Evolutionary conservation across 495 filamentous ascomycete genomes (phyloP).

Genomic region (Chaetomium tenue): DNA sequence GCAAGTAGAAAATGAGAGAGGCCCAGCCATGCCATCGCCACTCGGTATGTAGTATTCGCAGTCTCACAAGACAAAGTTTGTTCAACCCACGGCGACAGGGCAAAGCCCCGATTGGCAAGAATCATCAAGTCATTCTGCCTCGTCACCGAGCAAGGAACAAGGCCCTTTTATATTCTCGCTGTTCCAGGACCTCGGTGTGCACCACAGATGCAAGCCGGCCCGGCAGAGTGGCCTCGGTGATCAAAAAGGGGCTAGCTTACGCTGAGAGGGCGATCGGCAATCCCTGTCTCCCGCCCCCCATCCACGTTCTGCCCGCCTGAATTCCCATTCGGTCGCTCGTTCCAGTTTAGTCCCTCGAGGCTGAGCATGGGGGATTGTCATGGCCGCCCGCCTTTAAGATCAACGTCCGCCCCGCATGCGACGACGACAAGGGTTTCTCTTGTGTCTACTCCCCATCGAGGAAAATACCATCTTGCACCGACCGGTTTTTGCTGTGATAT

Average conservation of each 20-base stretch:
- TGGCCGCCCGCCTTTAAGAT: conserved; percentile 15
- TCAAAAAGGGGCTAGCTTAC: conserved; percentile 15
- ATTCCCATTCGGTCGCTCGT: conserved; percentile 34
- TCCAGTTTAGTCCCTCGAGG: conserved; percentile 35
- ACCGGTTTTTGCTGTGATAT: conserved; percentile 1
- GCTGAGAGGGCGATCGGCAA: background rate
- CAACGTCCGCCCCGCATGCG: conserved; percentile 10
- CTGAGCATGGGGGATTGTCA: conserved; percentile 15
- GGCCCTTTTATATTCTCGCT: background rate
- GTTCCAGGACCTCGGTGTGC: conserved; percentile 14
- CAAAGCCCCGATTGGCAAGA: conserved; percentile 4
- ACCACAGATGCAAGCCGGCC: conserved; percentile 3
- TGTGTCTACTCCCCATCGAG: background rate
- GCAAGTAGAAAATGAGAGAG: background rate
- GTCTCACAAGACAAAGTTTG: background rate
- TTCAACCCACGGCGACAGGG: background rate
- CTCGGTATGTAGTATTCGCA: too few relatives aligned
- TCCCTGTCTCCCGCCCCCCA: conserved; percentile 9
- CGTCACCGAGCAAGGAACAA: background rate
- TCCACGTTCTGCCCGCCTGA: conserved; percentile 6
- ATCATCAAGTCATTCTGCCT: background rate
- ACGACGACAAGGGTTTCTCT: conserved; percentile 9
- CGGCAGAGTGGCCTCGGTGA: conserved; percentile 17
- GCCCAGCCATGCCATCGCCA: too few relatives aligned
- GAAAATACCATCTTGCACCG: background rate